phyloP scores from a whole-genome alignment of 345 rosid species.

The Lepidium aucheri region DNA sequence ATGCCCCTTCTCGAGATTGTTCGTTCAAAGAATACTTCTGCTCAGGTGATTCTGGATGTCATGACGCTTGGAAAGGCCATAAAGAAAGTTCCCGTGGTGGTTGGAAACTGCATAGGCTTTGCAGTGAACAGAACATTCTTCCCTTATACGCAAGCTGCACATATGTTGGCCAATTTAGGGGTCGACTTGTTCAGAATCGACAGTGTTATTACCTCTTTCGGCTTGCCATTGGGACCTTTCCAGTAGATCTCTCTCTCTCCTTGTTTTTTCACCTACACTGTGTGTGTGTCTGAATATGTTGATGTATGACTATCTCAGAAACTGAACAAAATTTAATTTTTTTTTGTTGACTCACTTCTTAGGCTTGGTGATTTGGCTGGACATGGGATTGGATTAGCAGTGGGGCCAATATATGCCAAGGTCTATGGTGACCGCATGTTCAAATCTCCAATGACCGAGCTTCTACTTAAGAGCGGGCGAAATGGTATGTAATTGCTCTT shows the following conservation, averaged over 20 bases:
- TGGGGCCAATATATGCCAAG: constrained; percentile 43
- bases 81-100: constrained; percentile 94
- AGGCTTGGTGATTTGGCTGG: constrained; percentile 95
- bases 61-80: constrained; percentile 73
- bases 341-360: background rate
- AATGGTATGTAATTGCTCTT: constrained; percentile 44
- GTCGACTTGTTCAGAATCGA: constrained; percentile 92
- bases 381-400: constrained; percentile 73
- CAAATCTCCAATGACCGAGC: constrained; percentile 52
- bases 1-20: constrained; percentile 98
- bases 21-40: constrained; percentile 68
- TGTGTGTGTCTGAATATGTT: background rate
- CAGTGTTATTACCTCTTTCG: constrained; percentile 62
- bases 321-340: constrained; percentile 1
- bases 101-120: constrained; percentile 92
- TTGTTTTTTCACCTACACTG: background rate
- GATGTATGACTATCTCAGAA: background rate
- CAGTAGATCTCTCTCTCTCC: constrained; percentile 51
- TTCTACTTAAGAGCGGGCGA: constrained; percentile 66
- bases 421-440: constrained; percentile 68
- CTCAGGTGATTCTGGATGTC: constrained; percentile 88
- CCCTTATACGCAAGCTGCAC: constrained; percentile 73
- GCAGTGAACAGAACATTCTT: constrained; percentile 92
- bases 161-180: constrained; percentile 62
- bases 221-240: constrained; percentile 94